phyloP scores from a whole-genome alignment of 148 eudicot genomes.

The Diospyros kaki region DNA sequence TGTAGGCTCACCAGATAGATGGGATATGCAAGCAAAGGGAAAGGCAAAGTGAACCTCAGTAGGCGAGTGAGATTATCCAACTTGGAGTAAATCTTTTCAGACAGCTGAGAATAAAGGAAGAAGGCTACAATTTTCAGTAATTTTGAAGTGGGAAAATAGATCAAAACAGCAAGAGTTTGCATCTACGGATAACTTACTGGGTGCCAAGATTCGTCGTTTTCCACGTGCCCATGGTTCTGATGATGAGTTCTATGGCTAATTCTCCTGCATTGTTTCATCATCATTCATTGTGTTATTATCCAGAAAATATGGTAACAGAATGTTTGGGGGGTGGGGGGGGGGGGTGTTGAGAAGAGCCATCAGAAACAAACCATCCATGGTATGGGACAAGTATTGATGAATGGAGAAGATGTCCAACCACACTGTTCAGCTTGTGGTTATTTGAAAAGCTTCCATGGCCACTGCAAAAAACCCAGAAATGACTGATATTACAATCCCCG shows the following conservation, averaged over 20 bases:
- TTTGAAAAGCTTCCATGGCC: conserved; percentile 61
- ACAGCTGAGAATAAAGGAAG: conserved; percentile 23
- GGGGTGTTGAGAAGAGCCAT: background rate
- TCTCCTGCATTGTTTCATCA: conserved; percentile 31
- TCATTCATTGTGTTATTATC: background rate
- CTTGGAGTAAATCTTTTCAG: conserved; percentile 39
- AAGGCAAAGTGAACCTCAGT: conserved; percentile 49
- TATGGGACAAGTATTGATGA: conserved; percentile 60
- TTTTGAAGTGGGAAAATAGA: background rate
- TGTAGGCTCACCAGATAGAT: conserved; percentile 41
- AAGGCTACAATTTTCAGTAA: background rate
- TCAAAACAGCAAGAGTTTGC: background rate
- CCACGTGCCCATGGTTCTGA: conserved; percentile 54
- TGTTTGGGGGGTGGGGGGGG: no score
- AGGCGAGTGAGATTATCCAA: conserved; percentile 27
- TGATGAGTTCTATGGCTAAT: conserved; percentile 65
- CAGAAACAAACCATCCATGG: conserved; percentile 51
- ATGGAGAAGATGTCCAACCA: conserved; percentile 55
- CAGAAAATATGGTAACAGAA: background rate
- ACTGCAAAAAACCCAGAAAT: conserved; percentile 23
- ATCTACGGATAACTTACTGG: conserved; percentile 31
- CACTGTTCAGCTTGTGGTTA: conserved; percentile 34
- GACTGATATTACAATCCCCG: background rate
- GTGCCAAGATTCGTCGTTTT: conserved; percentile 57
- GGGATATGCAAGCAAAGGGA: conserved; percentile 55